Evolutionary conservation across 2,329 filamentous ascomycete species (phyloP).

Genomic region (Metarhizium brunneum): DNA sequence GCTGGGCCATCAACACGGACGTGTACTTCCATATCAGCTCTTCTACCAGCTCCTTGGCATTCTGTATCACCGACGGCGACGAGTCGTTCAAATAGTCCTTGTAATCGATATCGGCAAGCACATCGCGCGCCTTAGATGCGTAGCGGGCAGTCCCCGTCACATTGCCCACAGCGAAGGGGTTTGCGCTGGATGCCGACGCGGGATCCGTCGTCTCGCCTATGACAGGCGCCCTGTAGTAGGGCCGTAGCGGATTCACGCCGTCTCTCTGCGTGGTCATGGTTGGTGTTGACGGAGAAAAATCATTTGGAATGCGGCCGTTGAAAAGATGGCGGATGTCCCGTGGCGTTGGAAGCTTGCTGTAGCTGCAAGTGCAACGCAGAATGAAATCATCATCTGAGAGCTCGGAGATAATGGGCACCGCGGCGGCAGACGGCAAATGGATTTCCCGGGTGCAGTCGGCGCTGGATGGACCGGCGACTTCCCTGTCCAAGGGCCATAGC

Average conservation of each 20-base stretch:
- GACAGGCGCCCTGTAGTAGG: conserved; percentile 59
- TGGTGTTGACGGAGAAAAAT: conserved; percentile 14
- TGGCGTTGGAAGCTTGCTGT: conserved; percentile 1
- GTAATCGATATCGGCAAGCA: conserved; percentile 87
- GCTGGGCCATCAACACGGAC: conserved; percentile 80
- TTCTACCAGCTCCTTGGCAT: conserved; percentile 68
- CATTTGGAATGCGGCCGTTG: conserved; percentile 13
- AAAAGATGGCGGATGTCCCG: not conserved
- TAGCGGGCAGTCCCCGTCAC: conserved; percentile 26
- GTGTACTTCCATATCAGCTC: conserved; percentile 88
- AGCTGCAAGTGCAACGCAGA: not conserved
- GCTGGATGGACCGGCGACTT: not conserved
- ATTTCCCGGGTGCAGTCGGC: conserved; percentile 19
- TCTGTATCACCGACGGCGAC: conserved; percentile 65
- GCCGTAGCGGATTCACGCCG: conserved; percentile 54
- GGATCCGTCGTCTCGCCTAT: conserved; percentile 37
- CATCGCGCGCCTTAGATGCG: conserved; percentile 61
- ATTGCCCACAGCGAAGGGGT: conserved; percentile 36
- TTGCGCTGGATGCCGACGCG: conserved; percentile 29
- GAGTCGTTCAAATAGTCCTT: conserved; percentile 73
- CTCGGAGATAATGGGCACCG: conserved; percentile 16
- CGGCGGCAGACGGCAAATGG: conserved; percentile 19
- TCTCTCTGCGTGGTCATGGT: conserved; percentile 37
- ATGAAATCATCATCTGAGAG: conserved; percentile 10
- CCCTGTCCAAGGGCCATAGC: not conserved